Evolutionary conservation across 257 asterid genomes (phyloP), one percentile per base, ranked within the genome.

Genomic region (Penstemon newberryi): DNA sequence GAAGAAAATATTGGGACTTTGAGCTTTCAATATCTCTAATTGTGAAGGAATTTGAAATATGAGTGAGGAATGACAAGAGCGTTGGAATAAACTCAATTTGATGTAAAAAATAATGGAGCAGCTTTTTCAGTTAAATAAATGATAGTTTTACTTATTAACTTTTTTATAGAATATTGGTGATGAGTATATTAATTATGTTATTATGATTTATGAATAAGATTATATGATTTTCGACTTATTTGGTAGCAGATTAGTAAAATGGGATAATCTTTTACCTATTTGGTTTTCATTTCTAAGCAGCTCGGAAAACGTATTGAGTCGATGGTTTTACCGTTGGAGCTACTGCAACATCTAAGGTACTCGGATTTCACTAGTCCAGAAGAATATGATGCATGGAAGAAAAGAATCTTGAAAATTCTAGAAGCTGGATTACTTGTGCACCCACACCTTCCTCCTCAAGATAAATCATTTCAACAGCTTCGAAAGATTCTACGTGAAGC

Each of bases 271-370:
- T 0, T 25, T 25, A 25, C 33, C 33, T 1, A 2, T 36, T 45
- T 66, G 33, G 59, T 63, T 63, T 82, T 44, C 60, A 36, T 58
- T 70, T 77, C 53, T 47, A 76, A 53, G 68, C 88, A 92, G 98
- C 95, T 92, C 73, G 98, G 97, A 63, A 78, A 72, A 43, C 87
- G 87, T 40, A 77, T 85, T 10, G 98, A 92, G 79, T 81, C 92
- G 1, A 82, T 86, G 69, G 90, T 92, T 82, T 82, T 92, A 71
- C 98, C 98, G 13, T 63, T 92, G 78, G 95, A 92, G 83, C 82
- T 90, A 55, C 73, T 92, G 81, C 91, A 88, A 75, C 90, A 86
- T 15, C 60, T 86, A 19, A 83, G 72, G 74, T 49, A 83, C 45
- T 78, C 91, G 12, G 98, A 92, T 79, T 92, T 90, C 80, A 45